A percentile compares a stretch with the other conserved stretches of the same genome.
Evolutionary conservation across 179 eudicot genomes (phyloP).

Genomic region (Corrigiola litoralis): DNA sequence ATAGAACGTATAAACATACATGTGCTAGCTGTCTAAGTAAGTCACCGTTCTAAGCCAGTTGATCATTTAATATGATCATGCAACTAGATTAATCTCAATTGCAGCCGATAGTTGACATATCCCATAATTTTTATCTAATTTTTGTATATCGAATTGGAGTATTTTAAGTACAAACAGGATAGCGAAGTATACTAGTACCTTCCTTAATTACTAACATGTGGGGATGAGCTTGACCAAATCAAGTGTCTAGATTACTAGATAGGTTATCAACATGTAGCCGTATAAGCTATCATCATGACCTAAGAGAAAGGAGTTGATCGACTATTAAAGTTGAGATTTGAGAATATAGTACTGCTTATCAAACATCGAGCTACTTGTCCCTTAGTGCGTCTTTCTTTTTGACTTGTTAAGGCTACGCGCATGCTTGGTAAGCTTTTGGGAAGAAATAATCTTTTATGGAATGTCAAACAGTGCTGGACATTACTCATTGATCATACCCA

Average conservation of each 20-base stretch:
- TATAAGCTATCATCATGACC: slow-evolving; percentile 12
- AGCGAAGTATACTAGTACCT: neutral
- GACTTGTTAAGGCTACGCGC: neutral
- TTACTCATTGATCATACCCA: neutral
- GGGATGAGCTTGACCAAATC: neutral
- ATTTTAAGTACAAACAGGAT: neutral
- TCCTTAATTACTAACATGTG: no score
- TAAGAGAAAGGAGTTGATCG: neutral
- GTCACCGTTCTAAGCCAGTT: slow-evolving; percentile 4
- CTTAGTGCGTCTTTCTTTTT: neutral
- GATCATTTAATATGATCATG: neutral
- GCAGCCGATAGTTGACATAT: neutral
- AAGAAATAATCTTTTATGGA: neutral
- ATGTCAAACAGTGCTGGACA: neutral
- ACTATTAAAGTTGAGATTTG: neutral
- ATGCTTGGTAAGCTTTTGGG: neutral
- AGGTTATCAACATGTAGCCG: slow-evolving; percentile 15
- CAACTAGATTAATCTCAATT: neutral
- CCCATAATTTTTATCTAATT: neutral
- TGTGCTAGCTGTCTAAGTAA: neutral
- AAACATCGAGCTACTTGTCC: no score
- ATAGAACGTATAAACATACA: neutral
- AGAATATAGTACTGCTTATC: neutral
- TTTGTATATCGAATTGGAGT: neutral
- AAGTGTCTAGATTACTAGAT: slow-evolving; percentile 1